Evolutionary conservation across 2,329 filamentous ascomycete species (phyloP).

Genomic region (Hypoxylon sp.): DNA sequence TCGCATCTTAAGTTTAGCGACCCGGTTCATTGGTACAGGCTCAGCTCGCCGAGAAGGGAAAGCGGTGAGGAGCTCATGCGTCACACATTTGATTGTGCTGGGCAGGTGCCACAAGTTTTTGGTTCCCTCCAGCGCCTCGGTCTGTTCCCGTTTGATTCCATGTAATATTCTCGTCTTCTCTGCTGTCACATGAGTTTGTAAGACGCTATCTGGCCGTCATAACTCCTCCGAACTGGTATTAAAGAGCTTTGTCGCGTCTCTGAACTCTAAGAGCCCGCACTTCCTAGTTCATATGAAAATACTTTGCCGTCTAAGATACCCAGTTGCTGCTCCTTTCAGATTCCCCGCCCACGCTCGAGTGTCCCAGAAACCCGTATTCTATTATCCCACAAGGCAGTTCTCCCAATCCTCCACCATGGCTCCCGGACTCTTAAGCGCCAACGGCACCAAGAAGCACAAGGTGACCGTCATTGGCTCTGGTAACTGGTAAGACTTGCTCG

Average conservation of each 20-base stretch:
- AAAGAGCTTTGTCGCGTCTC: slow-evolving; percentile 18
- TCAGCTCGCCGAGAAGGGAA: slow-evolving; percentile 9
- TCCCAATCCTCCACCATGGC: slow-evolving; percentile 48
- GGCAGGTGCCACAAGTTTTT: slow-evolving; percentile 36
- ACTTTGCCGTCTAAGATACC: slow-evolving; percentile 33
- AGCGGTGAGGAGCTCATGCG: slow-evolving; percentile 40
- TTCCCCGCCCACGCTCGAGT: slow-evolving; percentile 24
- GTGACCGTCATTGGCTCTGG: slow-evolving; percentile 95
- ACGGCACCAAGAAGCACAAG: slow-evolving; percentile 83
- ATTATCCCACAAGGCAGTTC: slow-evolving; percentile 29
- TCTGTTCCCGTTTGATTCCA: slow-evolving; percentile 23
- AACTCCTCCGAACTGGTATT: slow-evolving; percentile 8
- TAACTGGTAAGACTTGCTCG: slow-evolving; percentile 80
- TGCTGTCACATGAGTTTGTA: slow-evolving; percentile 36
- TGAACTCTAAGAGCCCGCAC: neutral
- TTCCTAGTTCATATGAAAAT: slow-evolving; percentile 35
- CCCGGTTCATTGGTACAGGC: slow-evolving; percentile 23
- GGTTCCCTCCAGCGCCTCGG: slow-evolving; percentile 32
- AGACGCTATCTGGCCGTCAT: slow-evolving; percentile 8
- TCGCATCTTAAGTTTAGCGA: slow-evolving; percentile 19
- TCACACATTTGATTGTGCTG: slow-evolving; percentile 24
- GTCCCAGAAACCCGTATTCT: slow-evolving; percentile 16
- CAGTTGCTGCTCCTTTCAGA: slow-evolving; percentile 28
- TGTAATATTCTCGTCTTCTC: slow-evolving; percentile 21
- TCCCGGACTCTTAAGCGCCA: slow-evolving; percentile 57